Percentiles rank a stretch among this genome's conserved stretches.
These are phyloP conservation scores for Elaphomyces granulatus DNA, from an alignment of 495 filamentous ascomycete species.

Conservation along the genomic window DNA sequence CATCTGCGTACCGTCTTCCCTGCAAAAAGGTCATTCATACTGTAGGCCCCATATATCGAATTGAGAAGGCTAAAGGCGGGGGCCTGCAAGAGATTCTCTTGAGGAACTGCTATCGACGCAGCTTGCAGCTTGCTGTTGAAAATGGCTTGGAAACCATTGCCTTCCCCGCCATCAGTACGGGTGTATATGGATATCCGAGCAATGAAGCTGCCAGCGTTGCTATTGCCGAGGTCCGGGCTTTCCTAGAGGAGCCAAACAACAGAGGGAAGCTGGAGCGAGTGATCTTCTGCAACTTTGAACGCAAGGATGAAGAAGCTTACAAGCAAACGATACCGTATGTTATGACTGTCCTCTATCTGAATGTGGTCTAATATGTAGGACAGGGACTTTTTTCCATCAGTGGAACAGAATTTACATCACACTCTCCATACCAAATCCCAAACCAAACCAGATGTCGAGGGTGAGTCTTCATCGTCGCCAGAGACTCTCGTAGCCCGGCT, in stretches of 20 bases:
- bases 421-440: slow-evolving; percentile 1
- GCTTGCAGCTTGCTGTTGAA: slow-evolving; percentile 55
- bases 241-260: slow-evolving; percentile 45
- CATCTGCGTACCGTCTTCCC: slow-evolving; percentile 58
- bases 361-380: slow-evolving; percentile 4
- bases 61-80: slow-evolving; percentile 14
- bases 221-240: slow-evolving; percentile 51
- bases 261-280: slow-evolving; percentile 48
- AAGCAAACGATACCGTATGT: slow-evolving; percentile 49
- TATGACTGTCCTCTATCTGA: slow-evolving; percentile 22
- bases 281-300: slow-evolving; percentile 67
- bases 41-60: slow-evolving; percentile 71
- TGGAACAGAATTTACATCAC: slow-evolving; percentile 9
- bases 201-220: slow-evolving; percentile 53
- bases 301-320: slow-evolving; percentile 65
- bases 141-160: slow-evolving; percentile 56
- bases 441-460: slow-evolving; percentile 4
- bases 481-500: slow-evolving; percentile 14
- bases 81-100: slow-evolving; percentile 37
- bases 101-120: slow-evolving; percentile 57
- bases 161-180: slow-evolving; percentile 74
- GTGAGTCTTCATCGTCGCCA: slow-evolving; percentile 13
- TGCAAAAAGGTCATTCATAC: slow-evolving; percentile 73
- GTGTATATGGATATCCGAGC: slow-evolving; percentile 80
- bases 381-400: slow-evolving; percentile 9